Percentiles rank a stretch among this genome's conserved stretches.
Evolutionary conservation across 1,284 basidiomycete species (phyloP).

Genomic region (Melampsora larici-populina): DNA sequence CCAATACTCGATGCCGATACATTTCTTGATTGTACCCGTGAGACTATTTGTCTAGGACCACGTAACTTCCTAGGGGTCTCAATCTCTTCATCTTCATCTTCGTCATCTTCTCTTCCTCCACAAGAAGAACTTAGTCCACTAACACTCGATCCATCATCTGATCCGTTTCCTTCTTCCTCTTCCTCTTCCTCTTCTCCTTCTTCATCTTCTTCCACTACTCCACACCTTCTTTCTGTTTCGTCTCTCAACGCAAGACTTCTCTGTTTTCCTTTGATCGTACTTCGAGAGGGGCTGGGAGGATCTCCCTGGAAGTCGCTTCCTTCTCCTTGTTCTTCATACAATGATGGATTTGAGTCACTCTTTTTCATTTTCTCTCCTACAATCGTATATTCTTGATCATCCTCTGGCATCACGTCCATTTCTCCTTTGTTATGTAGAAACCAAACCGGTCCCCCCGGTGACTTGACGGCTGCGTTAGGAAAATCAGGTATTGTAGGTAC

Average conservation of each 20-base stretch:
- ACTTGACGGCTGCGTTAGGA: conserved; percentile 15
- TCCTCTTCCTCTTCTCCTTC: conserved; percentile 1
- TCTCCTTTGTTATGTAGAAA: conserved; percentile 9
- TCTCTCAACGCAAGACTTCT: no score
- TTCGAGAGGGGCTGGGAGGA: conserved; percentile 30
- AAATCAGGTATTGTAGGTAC: conserved; percentile 7
- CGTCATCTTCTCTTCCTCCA: no score
- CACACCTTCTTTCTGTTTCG: neutral
- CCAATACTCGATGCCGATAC: conserved; percentile 38
- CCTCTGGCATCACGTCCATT: neutral
- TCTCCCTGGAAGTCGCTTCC: neutral
- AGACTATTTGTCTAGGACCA: neutral
- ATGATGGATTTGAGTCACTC: conserved; percentile 21
- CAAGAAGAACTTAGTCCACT: conserved; percentile 30
- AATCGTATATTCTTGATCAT: neutral
- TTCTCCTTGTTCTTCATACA: conserved; percentile 32
- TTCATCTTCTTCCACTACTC: neutral
- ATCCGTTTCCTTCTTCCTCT: conserved; percentile 1
- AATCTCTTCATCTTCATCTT: neutral
- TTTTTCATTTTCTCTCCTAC: neutral
- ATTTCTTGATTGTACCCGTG: neutral
- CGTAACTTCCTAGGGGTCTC: neutral
- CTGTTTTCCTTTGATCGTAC: conserved; percentile 31
- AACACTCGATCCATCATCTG: conserved; percentile 6
- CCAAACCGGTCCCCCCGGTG: conserved; percentile 40